Evolutionary conservation across 2,329 filamentous ascomycete species (phyloP), one percentile per base, ranked within the genome.

Genomic region (Mariannaea elegans): DNA sequence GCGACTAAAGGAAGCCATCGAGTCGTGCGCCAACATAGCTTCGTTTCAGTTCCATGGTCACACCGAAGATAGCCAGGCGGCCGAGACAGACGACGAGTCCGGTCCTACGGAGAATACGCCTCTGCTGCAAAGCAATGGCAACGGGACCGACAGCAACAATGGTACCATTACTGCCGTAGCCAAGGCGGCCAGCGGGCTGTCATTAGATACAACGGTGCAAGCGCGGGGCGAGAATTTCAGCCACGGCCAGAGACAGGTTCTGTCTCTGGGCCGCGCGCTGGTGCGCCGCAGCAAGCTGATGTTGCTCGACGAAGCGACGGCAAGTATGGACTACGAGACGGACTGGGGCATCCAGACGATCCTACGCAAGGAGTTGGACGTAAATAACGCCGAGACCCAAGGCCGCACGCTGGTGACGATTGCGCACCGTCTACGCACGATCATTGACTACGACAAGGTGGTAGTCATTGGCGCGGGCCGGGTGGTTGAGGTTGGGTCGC

Each of bases 391-490:
- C n/a, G n/a, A n/a, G n/a, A n/a, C n/a, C n/a, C 47, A 39, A 41
- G 47, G 34, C 19, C 76, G 82, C 21, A 87, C 84, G 10, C 75
- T 87, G 3, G 80, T 87, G 16, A 85, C 84, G 2, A 85, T 87
- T 61, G 84, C 84, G 9, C 84, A 87, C 71, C 79, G 84, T 5
- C 72, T 87, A 45, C 75, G 81, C 39, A 87, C 85, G 0, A 85
- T 88, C 49, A 81, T 85, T 53, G 84, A 87, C 71, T 87, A 86
- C 62, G 84, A 88, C 66, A 77, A 77, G 29, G 80, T 88, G 1
- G 78, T 87, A 3, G 84, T 88, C 13, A 81, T 88, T 80, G 79
- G 78, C 6, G 80, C 77, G 0, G 85, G 85, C 0, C 73, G 74
- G 27, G 82, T 87, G 7, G 65, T 84, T 9, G 84, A 87, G 81